Conservation (phyloP, 2,329 filamentous ascomycete genomes). For the Verticillium tricorpus region DNA sequence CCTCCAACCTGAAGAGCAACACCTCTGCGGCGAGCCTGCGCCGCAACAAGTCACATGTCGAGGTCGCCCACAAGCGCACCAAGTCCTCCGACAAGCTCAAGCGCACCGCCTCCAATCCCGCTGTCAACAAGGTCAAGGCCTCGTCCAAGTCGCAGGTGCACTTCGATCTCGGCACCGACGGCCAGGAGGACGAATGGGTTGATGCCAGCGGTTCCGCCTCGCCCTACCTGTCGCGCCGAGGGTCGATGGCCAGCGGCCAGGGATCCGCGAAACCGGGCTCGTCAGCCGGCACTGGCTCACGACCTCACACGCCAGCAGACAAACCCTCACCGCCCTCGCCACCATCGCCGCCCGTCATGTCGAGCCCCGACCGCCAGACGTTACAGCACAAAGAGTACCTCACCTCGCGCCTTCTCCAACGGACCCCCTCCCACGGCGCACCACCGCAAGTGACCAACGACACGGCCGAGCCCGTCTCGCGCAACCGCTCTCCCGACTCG, state of each 20-base stretch:
- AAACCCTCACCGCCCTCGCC: conserved; percentile 15
- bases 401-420: conserved; percentile 62
- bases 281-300: conserved; percentile 24
- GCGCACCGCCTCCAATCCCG: conserved; percentile 46
- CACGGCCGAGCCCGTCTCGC: conserved; percentile 41
- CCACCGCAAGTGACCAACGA: conserved; percentile 63
- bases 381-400: conserved; percentile 59
- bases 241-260: conserved; percentile 32
- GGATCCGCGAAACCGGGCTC: conserved; percentile 36
- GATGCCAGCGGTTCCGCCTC: conserved; percentile 62
- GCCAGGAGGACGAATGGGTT: conserved; percentile 58
- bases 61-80: conserved; percentile 43
- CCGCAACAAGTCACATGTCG: conserved; percentile 56
- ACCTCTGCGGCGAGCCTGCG: conserved; percentile 50
- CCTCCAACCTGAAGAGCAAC: conserved; percentile 47
- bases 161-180: conserved; percentile 56
- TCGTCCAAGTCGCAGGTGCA: conserved; percentile 49
- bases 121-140: conserved; percentile 38
- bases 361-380: conserved; percentile 34
- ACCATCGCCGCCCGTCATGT: conserved; percentile 11
- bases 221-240: conserved; percentile 48
- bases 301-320: conserved; percentile 26
- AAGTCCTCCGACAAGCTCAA: conserved; percentile 50
- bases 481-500: conserved; percentile 28
- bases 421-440: conserved; percentile 56